These are phyloP conservation scores for Ophiostoma pallidulum DNA, from an alignment of 2,329 filamentous ascomycete species.

Conservation along the genomic window DNA sequence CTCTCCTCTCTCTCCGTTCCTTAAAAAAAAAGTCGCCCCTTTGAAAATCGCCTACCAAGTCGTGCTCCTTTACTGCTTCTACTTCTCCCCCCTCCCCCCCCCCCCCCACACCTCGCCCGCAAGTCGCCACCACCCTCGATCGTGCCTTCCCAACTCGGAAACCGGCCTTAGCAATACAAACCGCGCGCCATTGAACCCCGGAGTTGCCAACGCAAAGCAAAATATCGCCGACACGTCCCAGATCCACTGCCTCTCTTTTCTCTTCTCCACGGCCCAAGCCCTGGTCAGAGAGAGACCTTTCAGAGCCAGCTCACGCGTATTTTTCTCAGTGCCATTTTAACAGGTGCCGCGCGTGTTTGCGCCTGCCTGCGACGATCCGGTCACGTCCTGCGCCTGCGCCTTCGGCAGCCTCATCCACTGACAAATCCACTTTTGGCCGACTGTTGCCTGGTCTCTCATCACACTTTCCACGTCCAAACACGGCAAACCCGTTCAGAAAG, in stretches of 20 bases:
- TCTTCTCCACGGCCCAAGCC: not conserved
- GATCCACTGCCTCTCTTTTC: not conserved
- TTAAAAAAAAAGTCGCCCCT: not conserved
- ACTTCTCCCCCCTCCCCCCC: not conserved
- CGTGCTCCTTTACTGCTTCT: not conserved
- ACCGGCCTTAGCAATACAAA: not conserved
- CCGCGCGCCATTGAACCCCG: no score
- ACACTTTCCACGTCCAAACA: slow-evolving; percentile 4
- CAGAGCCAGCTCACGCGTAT: no score
- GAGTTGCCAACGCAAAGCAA: not conserved
- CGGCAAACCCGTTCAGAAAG: no score
- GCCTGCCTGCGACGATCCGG: not conserved
- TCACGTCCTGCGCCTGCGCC: not conserved
- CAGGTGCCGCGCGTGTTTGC: no score
- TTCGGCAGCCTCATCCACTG: slow-evolving; percentile 7
- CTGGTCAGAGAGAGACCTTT: no score
- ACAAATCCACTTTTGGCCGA: slow-evolving; percentile 4
- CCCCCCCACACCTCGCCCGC: slow-evolving; percentile 7
- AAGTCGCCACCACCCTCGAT: slow-evolving; percentile 11
- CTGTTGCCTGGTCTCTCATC: slow-evolving; percentile 15
- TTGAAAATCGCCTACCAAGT: not conserved
- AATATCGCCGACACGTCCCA: not conserved
- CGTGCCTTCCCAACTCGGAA: slow-evolving; percentile 16
- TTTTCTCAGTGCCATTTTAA: no score
- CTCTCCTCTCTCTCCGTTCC: not conserved